These are phyloP conservation scores for Adansonia gregorii DNA, from an alignment of 441 rosid species.

Conservation along the genomic window DNA sequence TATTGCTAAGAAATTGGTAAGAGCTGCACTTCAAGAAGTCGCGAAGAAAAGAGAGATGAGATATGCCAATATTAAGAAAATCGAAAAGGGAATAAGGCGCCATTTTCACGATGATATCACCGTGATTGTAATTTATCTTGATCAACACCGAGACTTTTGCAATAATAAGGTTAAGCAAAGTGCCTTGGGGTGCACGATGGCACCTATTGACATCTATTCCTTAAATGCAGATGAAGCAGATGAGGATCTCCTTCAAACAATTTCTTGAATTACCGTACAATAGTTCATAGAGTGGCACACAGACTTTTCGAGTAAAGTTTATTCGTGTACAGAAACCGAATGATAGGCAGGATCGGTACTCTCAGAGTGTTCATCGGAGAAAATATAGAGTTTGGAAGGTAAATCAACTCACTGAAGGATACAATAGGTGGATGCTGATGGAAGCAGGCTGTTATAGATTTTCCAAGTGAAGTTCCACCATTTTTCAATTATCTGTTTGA, in stretches of 20 bases:
- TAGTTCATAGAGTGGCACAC: neutral
- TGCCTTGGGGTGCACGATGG: slow-evolving; percentile 49
- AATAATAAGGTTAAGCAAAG: slow-evolving; percentile 29
- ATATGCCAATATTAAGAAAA: slow-evolving; percentile 65
- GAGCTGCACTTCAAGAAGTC: slow-evolving; percentile 73
- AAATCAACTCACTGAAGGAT: neutral
- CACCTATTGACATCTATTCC: slow-evolving; percentile 73
- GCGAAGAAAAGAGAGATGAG: slow-evolving; percentile 82
- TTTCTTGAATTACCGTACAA: slow-evolving; percentile 20
- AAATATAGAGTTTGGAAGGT: slow-evolving; percentile 10
- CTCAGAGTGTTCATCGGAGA: neutral
- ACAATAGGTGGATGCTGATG: slow-evolving; percentile 27
- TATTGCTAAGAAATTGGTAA: slow-evolving; percentile 68
- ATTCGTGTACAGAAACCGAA: neutral
- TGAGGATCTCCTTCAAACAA: slow-evolving; percentile 37
- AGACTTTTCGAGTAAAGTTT: neutral
- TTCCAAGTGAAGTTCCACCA: slow-evolving; percentile 31
- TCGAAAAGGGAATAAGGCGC: slow-evolving; percentile 61
- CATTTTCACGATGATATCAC: slow-evolving; percentile 87
- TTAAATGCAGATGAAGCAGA: slow-evolving; percentile 49
- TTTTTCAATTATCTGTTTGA: neutral
- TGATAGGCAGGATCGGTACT: neutral
- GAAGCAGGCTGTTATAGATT: slow-evolving; percentile 25
- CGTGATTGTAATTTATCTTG: slow-evolving; percentile 74
- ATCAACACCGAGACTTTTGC: slow-evolving; percentile 46